These are phyloP conservation scores for Galium porrigens DNA, from an alignment of 305 asterid genomes.

Conservation along the genomic window DNA sequence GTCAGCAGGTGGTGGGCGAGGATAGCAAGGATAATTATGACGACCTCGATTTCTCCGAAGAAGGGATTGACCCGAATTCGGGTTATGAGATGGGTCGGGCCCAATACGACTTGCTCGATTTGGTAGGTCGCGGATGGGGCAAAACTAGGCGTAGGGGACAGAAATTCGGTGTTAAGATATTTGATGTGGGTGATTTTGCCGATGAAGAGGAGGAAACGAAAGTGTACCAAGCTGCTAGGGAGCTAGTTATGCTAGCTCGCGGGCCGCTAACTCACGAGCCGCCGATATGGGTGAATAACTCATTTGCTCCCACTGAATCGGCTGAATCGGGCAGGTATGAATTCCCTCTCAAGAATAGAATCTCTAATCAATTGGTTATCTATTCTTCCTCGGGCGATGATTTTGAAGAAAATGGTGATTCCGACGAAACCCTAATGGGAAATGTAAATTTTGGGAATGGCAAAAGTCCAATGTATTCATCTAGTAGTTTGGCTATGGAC, in stretches of 20 bases:
- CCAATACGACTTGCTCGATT: neutral
- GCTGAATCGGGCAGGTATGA: neutral
- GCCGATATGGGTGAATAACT: neutral
- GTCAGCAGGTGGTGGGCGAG: neutral
- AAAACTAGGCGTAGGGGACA: neutral
- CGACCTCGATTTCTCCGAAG: too few relatives aligned
- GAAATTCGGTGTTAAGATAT: neutral
- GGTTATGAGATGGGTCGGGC: neutral
- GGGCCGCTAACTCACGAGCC: neutral
- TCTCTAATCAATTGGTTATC: too few relatives aligned
- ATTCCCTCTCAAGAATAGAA: too few relatives aligned
- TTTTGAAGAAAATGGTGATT: neutral
- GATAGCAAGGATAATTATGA: neutral
- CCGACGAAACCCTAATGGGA: conserved; percentile 1
- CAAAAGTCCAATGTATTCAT: neutral
- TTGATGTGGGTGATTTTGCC: neutral
- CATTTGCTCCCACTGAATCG: too few relatives aligned
- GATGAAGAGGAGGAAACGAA: neutral
- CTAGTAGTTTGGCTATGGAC: neutral
- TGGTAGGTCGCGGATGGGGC: neutral
- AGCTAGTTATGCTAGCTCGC: neutral
- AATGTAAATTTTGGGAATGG: neutral
- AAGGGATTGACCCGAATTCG: too few relatives aligned
- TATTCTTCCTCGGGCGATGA: neutral
- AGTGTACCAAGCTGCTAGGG: neutral